Conservation (phyloP, 139 green algal genomes). For the Astrephomene gubernaculifera region DNA sequence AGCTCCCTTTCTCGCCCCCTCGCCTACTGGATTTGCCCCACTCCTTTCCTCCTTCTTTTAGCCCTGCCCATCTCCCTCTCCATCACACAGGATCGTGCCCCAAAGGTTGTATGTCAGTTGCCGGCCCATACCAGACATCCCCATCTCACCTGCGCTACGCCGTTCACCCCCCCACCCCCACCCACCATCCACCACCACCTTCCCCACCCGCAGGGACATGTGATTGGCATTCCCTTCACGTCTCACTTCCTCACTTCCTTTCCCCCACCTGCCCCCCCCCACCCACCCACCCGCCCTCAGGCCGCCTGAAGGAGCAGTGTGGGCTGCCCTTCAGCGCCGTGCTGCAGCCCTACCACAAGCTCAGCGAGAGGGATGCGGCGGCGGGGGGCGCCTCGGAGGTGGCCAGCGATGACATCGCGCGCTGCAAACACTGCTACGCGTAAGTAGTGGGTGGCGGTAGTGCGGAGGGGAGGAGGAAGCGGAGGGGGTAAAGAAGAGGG, state of each 20-base stretch:
- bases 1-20: no score
- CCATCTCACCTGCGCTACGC: background rate
- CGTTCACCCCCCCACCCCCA: background rate
- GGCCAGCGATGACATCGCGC: constrained; percentile 52
- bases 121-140: no score
- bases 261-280: background rate
- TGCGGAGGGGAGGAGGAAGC: background rate
- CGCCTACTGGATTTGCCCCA: no score
- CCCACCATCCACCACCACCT: background rate
- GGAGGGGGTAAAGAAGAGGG: background rate
- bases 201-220: background rate
- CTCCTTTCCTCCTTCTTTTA: no score
- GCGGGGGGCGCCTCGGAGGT: background rate
- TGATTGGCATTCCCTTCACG: background rate
- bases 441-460: constrained; percentile 37
- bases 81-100: no score
- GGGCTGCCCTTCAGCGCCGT: constrained; percentile 74
- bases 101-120: no score
- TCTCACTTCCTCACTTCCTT: background rate
- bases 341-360: constrained; percentile 47
- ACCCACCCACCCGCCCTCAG: constrained; percentile 50
- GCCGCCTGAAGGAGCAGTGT: constrained; percentile 69
- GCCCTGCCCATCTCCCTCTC: no score
- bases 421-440: constrained; percentile 74
- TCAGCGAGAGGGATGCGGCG: constrained; percentile 16